These are phyloP conservation scores for Penicillium malachiteum DNA, from an alignment of 495 filamentous ascomycete genomes.

Conservation along the genomic window DNA sequence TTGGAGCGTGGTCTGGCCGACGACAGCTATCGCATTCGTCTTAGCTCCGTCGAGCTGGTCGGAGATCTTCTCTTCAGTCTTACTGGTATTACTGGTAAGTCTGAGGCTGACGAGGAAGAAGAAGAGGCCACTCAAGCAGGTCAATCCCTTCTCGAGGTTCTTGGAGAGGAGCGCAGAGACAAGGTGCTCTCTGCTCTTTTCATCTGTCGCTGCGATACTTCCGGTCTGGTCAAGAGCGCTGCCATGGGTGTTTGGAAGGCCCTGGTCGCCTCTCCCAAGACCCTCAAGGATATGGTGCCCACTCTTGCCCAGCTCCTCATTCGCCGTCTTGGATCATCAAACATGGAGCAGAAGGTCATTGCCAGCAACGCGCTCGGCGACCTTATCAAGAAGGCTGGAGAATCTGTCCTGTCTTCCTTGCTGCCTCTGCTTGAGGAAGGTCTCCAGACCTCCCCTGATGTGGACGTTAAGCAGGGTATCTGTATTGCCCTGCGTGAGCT, in stretches of 20 bases:
- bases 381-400: conserved; percentile 92
- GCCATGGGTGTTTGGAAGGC: conserved; percentile 96
- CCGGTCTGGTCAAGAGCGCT: conserved; percentile 83
- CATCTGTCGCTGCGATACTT: conserved; percentile 97
- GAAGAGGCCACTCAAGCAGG: conserved; percentile 78
- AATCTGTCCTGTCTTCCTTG: conserved; percentile 83
- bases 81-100: conserved; percentile 85
- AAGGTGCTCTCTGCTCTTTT: conserved; percentile 93
- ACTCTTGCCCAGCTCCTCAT: conserved; percentile 94
- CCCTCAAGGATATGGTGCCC: conserved; percentile 90
- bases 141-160: conserved; percentile 84
- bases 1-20: conserved; percentile 93
- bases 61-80: conserved; percentile 97
- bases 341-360: conserved; percentile 98
- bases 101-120: conserved; percentile 79
- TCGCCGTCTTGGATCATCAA: conserved; percentile 87
- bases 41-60: conserved; percentile 96
- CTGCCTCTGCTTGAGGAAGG: conserved; percentile 92
- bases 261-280: conserved; percentile 86
- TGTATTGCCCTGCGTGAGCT: conserved; percentile 94
- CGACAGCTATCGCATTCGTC: conserved; percentile 91
- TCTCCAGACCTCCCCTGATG: conserved; percentile 81
- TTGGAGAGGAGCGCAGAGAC: conserved; percentile 93
- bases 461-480: conserved; percentile 94
- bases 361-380: conserved; percentile 96